These are phyloP conservation scores for Gnaphalium uliginosum DNA, from an alignment of 129 eudicot genomes.

Conservation along the genomic window DNA sequence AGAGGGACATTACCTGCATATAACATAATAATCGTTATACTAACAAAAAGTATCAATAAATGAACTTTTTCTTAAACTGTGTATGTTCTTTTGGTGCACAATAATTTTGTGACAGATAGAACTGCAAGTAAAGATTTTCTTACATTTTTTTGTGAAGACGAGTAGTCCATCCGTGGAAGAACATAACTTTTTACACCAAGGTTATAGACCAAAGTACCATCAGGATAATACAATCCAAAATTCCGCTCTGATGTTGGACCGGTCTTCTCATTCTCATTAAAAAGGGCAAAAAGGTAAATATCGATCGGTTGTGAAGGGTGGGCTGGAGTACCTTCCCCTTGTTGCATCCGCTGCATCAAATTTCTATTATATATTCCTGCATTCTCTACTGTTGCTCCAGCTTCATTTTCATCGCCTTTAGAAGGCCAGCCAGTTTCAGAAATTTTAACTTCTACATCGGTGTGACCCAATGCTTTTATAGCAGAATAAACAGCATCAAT, in stretches of 20 bases:
- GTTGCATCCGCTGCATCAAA: slow-evolving; percentile 62
- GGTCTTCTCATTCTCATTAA: slow-evolving; percentile 77
- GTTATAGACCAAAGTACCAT: slow-evolving; percentile 76
- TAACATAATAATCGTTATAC: neutral
- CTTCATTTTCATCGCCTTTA: slow-evolving; percentile 80
- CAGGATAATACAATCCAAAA: slow-evolving; percentile 84
- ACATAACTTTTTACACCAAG: slow-evolving; percentile 66
- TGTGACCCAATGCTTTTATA: slow-evolving; percentile 78
- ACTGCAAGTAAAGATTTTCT: slow-evolving; percentile 6
- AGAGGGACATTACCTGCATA: slow-evolving; percentile 20
- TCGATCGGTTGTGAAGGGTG: slow-evolving; percentile 70
- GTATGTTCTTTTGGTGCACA: neutral
- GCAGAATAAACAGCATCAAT: slow-evolving; percentile 94
- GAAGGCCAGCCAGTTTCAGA: slow-evolving; percentile 99
- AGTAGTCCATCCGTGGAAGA: slow-evolving; percentile 64
- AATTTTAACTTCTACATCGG: slow-evolving; percentile 60
- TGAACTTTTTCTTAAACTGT: neutral
- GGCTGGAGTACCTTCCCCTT: slow-evolving; percentile 77
- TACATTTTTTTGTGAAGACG: slow-evolving; percentile 63
- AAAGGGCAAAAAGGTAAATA: slow-evolving; percentile 85
- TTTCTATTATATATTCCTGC: slow-evolving; percentile 87
- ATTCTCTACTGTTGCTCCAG: slow-evolving; percentile 76
- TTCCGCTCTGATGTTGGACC: slow-evolving; percentile 95
- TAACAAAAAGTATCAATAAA: neutral
- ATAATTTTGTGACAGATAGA: neutral